Base-by-base conservation (phyloP, 2,329 filamentous ascomycete genomes). In the Monilinia aucupariae region DNA sequence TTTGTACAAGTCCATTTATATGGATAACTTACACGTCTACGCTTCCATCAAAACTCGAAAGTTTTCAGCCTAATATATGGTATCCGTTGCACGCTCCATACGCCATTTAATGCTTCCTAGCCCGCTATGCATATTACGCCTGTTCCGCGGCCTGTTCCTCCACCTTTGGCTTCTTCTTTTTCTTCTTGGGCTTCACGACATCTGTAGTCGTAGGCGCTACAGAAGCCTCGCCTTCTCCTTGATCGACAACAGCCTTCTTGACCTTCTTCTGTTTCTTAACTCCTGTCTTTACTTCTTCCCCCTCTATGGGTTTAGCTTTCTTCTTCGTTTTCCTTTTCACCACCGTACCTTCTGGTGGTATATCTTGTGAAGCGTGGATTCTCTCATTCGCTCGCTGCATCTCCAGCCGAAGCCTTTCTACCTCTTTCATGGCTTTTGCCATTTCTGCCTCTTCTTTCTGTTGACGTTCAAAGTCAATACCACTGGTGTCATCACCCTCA, bases 371-470 rank as follows among this genome's bases (percentile, higher is more conserved):
- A 25, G 87, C 83, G 68, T 89, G 83, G 45, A 92, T 86, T 62
- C 88, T 79, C 76, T 92, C 90, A 70, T 88, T 90, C 45, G 86
- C 87, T 63, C 89, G 79, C 76, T 92, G 90, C 92, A 97, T 96
- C 76, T 96, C 91, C 63, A 97, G 79, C 59, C 94, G 82, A 64
- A 96, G 78, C 59, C 87, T 82, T 78, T 97, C 93, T 3, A 99
- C 90, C 74, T 97, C 90, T 74, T 88, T 87, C 80, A 97, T 86
- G 10, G 93, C 94, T 71, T 85, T 86, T 51, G 85, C 86, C 91
- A 97, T 96, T 76, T 97, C 92, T 1, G 85, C 86, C 65, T 97
- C 92, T 72, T 96, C 91, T 20, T 83, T 84, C 72, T 88, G 83
- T 67, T 87, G 84, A 59, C 81, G 80, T 71, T 91, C 89, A 58